Conservation (phyloP, 2,329 filamentous ascomycete species). For the Tolypocladium guangdongense region DNA sequence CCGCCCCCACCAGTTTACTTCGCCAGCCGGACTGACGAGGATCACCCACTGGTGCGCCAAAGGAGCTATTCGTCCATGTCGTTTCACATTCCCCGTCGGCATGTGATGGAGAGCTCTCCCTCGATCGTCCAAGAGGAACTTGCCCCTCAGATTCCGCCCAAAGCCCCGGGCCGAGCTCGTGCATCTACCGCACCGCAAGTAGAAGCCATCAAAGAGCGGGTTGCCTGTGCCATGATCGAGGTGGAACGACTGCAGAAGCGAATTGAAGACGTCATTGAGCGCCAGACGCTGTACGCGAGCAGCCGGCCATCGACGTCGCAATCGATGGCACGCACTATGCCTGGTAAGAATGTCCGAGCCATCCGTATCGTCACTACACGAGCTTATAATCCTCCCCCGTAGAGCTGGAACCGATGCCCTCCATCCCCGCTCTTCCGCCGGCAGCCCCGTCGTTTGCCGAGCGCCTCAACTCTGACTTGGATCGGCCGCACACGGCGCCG, state of each 20-base stretch:
- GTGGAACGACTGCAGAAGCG: constrained; percentile 46
- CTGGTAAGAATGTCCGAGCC: constrained; percentile 15
- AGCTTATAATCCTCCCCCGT: not conserved
- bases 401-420: constrained; percentile 41
- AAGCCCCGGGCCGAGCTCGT: constrained; percentile 27
- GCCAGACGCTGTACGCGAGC: constrained; percentile 44
- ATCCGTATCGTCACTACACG: not conserved
- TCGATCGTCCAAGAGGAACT: constrained; percentile 12
- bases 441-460: constrained; percentile 47
- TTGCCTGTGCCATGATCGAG: constrained; percentile 47
- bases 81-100: constrained; percentile 43
- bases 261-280: constrained; percentile 49
- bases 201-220: constrained; percentile 41
- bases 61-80: constrained; percentile 41
- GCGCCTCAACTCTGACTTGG: constrained; percentile 36
- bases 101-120: constrained; percentile 14
- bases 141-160: constrained; percentile 29
- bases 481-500: constrained; percentile 23
- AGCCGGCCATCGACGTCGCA: constrained; percentile 43
- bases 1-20: constrained; percentile 26
- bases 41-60: constrained; percentile 21
- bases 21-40: constrained; percentile 21
- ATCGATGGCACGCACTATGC: constrained; percentile 22
- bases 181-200: constrained; percentile 35
- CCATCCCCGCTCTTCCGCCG: constrained; percentile 46